phyloP scores from a whole-genome alignment of 345 rosid species.

The Eutrema heterophyllum region DNA sequence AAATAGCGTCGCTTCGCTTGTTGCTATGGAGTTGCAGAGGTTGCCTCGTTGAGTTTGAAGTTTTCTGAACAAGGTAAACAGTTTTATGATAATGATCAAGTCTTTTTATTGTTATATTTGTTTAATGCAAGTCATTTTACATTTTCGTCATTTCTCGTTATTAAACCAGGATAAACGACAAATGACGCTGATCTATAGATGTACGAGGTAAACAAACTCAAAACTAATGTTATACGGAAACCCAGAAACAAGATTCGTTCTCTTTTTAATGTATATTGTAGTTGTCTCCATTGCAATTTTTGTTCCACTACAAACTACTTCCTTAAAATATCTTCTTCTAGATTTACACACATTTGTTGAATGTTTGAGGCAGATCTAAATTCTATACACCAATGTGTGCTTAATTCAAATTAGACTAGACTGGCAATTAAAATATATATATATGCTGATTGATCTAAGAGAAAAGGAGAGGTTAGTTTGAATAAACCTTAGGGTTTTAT shows the following conservation, averaged over 20 bases:
- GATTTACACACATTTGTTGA: not conserved
- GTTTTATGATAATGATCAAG: no score
- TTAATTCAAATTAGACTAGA: no score
- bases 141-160: not conserved
- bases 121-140: constrained; percentile 2
- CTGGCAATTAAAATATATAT: no score
- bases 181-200: not conserved
- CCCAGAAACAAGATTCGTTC: not conserved
- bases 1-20: constrained; percentile 54
- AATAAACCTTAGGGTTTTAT: not conserved
- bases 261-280: not conserved
- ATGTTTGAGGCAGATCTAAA: not conserved
- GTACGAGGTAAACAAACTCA: constrained; percentile 16
- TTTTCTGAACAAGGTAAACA: not conserved
- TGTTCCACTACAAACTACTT: not conserved
- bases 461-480: not conserved
- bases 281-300: not conserved
- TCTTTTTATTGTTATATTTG: not conserved
- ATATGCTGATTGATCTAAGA: not conserved
- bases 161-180: not conserved
- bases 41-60: constrained; percentile 59
- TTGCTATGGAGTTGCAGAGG: constrained; percentile 61
- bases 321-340: not conserved
- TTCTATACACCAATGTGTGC: no score
- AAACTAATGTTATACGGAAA: not conserved